These are phyloP conservation scores for Penicillium sp. DNA, from an alignment of 2,329 filamentous ascomycete species.

Conservation along the genomic window DNA sequence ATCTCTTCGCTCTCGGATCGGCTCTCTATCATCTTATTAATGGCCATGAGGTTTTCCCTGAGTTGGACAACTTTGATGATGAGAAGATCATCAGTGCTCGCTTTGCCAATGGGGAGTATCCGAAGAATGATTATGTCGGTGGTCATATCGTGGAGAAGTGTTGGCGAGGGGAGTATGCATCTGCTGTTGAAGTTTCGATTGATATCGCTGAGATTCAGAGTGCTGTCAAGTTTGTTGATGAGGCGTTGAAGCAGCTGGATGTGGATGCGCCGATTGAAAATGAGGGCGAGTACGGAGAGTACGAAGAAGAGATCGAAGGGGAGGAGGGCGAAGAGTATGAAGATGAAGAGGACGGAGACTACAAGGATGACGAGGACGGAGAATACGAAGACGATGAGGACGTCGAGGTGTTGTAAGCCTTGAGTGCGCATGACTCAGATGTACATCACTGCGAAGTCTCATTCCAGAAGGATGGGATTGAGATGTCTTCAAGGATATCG, in stretches of 20 bases:
- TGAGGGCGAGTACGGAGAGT: not conserved
- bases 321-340: not conserved
- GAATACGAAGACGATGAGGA: not conserved
- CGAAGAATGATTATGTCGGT: slow-evolving; percentile 12
- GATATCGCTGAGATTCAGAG: slow-evolving; percentile 6
- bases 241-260: not conserved
- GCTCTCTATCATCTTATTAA: slow-evolving; percentile 23
- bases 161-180: slow-evolving; percentile 17
- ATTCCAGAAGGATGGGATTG: not conserved
- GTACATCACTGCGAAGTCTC: not conserved
- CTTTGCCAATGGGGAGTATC: slow-evolving; percentile 13
- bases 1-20: slow-evolving; percentile 26
- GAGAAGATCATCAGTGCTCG: not conserved
- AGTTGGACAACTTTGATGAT: slow-evolving; percentile 12
- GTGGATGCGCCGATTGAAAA: not conserved
- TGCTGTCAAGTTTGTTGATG: not conserved
- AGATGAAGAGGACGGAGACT: no score
- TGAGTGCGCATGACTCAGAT: not conserved
- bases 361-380: not conserved
- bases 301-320: not conserved
- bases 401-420: not conserved
- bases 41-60: slow-evolving; percentile 18
- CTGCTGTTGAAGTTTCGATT: slow-evolving; percentile 9
- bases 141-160: slow-evolving; percentile 17
- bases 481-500: not conserved